Conservation (phyloP, 106 monocot species). For the Dactylorhiza incarnata region DNA sequence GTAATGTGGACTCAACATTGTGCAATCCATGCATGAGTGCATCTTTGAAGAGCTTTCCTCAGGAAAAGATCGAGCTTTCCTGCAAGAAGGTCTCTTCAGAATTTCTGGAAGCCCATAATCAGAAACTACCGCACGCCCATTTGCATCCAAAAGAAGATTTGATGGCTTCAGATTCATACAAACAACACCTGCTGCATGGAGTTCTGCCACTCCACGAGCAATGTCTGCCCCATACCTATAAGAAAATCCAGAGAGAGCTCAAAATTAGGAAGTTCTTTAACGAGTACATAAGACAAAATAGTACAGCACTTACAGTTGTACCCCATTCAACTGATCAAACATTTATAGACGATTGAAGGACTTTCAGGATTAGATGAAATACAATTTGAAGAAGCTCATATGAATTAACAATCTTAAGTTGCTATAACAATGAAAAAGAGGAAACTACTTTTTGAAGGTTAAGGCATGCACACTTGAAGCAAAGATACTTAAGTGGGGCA, state of each 20-base stretch:
- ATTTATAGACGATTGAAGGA: neutral
- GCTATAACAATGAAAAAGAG: neutral
- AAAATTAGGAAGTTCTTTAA: neutral
- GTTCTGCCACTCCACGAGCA: conserved; percentile 97
- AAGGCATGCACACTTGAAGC: neutral
- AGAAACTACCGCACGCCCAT: conserved; percentile 65
- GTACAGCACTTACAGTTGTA: neutral
- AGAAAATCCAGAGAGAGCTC: conserved; percentile 6
- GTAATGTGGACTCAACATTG: conserved; percentile 84
- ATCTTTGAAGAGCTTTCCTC: conserved; percentile 57
- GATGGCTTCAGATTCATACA: conserved; percentile 99
- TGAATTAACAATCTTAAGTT: neutral
- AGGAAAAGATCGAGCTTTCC: conserved; percentile 38
- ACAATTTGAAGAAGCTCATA: neutral
- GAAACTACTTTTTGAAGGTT: neutral
- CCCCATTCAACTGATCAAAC: neutral
- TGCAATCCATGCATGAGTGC: conserved; percentile 90
- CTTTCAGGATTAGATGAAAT: neutral
- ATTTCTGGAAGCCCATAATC: conserved; percentile 96
- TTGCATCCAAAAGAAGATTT: conserved; percentile 86
- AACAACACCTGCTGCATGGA: conserved; percentile 89
- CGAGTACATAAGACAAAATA: neutral
- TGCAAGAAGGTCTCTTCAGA: conserved; percentile 71
- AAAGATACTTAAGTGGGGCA: neutral
- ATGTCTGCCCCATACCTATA: conserved; percentile 98